phyloP scores from a whole-genome alignment of 2,329 filamentous ascomycete species.

The Byssochlamys sp. region DNA sequence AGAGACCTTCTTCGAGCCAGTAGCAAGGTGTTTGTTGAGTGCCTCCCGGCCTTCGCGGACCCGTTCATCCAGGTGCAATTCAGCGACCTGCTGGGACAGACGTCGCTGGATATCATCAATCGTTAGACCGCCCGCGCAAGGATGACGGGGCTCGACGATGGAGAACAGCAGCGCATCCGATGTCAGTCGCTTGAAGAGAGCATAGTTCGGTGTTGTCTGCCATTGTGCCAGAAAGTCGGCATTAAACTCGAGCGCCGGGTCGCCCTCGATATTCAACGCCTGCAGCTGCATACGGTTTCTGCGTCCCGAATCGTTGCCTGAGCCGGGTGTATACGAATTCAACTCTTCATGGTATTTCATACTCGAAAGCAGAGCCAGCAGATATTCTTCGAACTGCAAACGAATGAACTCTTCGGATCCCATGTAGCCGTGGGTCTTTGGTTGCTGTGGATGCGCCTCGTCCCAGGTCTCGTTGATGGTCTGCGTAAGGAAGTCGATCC shows the following conservation, averaged over 20 bases:
- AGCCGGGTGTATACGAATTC: constrained; percentile 30
- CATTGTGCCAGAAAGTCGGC: constrained; percentile 78
- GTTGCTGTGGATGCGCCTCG: constrained; percentile 72
- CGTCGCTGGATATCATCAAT: constrained; percentile 91
- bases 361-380: constrained; percentile 75
- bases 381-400: constrained; percentile 92
- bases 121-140: constrained; percentile 80
- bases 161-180: constrained; percentile 80
- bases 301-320: constrained; percentile 28
- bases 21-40: constrained; percentile 78
- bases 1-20: constrained; percentile 77
- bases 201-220: constrained; percentile 80
- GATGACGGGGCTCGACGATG: constrained; percentile 84
- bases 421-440: constrained; percentile 89
- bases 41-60: constrained; percentile 75
- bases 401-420: constrained; percentile 96
- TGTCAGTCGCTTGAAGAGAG: constrained; percentile 70
- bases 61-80: constrained; percentile 84
- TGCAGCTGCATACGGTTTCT: constrained; percentile 45
- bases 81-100: constrained; percentile 81
- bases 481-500: constrained; percentile 92
- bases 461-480: constrained; percentile 96
- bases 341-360: constrained; percentile 79
- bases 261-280: constrained; percentile 58
- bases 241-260: constrained; percentile 76